These are phyloP conservation scores for Pistacia vera DNA, from an alignment of 345 rosid genomes.

Conservation along the genomic window DNA sequence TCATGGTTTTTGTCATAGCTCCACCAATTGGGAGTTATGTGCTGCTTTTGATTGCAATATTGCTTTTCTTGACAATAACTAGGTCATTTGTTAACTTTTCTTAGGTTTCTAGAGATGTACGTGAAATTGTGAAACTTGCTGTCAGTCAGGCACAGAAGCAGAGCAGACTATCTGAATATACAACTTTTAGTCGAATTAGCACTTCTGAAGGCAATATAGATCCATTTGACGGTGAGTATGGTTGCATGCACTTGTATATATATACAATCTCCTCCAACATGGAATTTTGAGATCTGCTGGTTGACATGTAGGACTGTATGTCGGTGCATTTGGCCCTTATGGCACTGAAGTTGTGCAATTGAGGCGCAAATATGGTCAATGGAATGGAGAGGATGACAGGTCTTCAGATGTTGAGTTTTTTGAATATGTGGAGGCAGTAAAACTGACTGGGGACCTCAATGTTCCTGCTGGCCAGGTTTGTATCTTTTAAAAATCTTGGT, in stretches of 20 bases:
- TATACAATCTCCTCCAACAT: conserved; percentile 10
- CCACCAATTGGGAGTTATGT: not conserved
- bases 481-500: conserved; percentile 10
- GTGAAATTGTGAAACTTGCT: conserved; percentile 84
- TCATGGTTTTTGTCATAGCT: not conserved
- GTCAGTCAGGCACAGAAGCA: conserved; percentile 75
- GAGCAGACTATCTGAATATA: conserved; percentile 63
- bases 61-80: not conserved
- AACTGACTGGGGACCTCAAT: conserved; percentile 97
- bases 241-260: not conserved
- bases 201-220: conserved; percentile 65
- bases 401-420: conserved; percentile 74
- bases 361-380: conserved; percentile 84
- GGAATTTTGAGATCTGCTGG: conserved; percentile 14
- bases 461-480: conserved; percentile 96
- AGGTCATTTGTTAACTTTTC: conserved; percentile 20
- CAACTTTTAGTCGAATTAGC: conserved; percentile 72
- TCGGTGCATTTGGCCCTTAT: conserved; percentile 96
- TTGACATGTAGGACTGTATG: conserved; percentile 71
- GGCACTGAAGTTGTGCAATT: conserved; percentile 93
- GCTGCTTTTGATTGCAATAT: not conserved
- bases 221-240: conserved; percentile 77
- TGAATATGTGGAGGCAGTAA: conserved; percentile 97
- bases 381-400: conserved; percentile 59
- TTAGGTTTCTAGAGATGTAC: conserved; percentile 81